Evolutionary conservation across 306 rosid species (phyloP), one percentile per base, ranked within the genome.

Genomic region (Senna siamea): DNA sequence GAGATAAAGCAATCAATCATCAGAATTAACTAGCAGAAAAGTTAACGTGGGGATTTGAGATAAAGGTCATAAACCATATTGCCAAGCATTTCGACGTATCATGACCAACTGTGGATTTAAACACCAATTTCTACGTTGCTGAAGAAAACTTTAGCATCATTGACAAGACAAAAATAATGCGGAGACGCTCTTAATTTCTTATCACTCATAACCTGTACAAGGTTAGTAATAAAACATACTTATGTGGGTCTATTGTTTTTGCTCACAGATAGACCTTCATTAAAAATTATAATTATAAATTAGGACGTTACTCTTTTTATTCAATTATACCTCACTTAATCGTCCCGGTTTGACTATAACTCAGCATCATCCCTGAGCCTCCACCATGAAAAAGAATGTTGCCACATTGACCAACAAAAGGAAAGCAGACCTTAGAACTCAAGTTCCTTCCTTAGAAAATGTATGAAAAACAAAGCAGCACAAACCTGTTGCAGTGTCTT

Each of bases 1-100:
- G 20, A 60, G 59, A 76, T 53, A n/a, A n/a, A n/a, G n/a, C n/a
- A n/a, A n/a, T n/a, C n/a, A n/a, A n/a, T n/a, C n/a, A n/a, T n/a
- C n/a, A n/a, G n/a, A n/a, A n/a, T n/a, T n/a, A n/a, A n/a, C n/a
- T n/a, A n/a, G n/a, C n/a, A n/a, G n/a, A n/a, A n/a, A n/a, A n/a
- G n/a, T n/a, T n/a, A n/a, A n/a, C n/a, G n/a, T n/a, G n/a, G n/a
- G n/a, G n/a, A n/a, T n/a, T n/a, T n/a, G 20, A 60, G 59, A 76
- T 53, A 43, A 9, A 47, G 51, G 74, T 64, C 15, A 50, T 5
- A 56, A 12, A 7, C 15, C 66, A 30, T 6, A 73, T 53, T 61
- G 63, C 51, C 43, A 37, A 26, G 69, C 41, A 68, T 64, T 56
- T 55, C 53, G 46, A 53, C 60, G 43, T 32, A 30, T 68, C 7